A percentile compares a stretch with the other conserved stretches of the same genome.
phyloP scores from a whole-genome alignment of 75 land plant species.

The Isoetes taiwanensis region DNA sequence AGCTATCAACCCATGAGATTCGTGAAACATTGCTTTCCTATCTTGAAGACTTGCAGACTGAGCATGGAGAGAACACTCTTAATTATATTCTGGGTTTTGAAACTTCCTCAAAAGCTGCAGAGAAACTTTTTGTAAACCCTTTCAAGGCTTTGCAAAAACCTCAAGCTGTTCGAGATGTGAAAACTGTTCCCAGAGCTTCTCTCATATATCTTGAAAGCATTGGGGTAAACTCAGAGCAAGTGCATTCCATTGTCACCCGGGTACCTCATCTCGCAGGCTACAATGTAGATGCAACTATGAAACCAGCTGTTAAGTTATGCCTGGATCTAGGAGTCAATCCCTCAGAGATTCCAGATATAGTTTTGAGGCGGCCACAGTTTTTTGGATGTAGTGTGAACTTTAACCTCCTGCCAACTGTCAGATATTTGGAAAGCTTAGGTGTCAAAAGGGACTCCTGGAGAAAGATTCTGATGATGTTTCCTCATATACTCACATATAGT shows the following conservation, averaged over 20 bases:
- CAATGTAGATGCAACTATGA: constrained; percentile 55
- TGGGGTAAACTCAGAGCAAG: constrained; percentile 39
- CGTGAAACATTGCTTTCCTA: constrained; percentile 49
- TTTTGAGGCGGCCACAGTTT: constrained; percentile 56
- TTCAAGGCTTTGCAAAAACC: no score
- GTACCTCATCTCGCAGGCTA: constrained; percentile 52
- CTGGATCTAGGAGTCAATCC: constrained; percentile 47
- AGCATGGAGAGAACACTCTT: constrained; percentile 38
- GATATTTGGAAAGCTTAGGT: constrained; percentile 42
- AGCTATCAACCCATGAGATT: constrained; percentile 63
- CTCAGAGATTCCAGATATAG: constrained; percentile 39
- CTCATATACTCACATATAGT: constrained; percentile 67
- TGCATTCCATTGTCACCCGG: constrained; percentile 30
- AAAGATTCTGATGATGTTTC: constrained; percentile 50
- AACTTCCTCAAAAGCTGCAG: no score
- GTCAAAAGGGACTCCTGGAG: constrained; percentile 58
- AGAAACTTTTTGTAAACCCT: no score
- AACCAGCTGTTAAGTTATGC: constrained; percentile 44
- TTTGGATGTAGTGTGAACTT: constrained; percentile 62
- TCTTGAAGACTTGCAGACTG: constrained; percentile 44
- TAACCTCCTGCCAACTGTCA: constrained; percentile 52
- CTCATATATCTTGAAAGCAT: constrained; percentile 39
- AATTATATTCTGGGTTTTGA: no score
- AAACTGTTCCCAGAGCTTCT: no score
- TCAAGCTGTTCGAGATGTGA: no score